These are phyloP conservation scores for Sporothrix humicola DNA, from an alignment of 2,329 filamentous ascomycete genomes.

Conservation along the genomic window DNA sequence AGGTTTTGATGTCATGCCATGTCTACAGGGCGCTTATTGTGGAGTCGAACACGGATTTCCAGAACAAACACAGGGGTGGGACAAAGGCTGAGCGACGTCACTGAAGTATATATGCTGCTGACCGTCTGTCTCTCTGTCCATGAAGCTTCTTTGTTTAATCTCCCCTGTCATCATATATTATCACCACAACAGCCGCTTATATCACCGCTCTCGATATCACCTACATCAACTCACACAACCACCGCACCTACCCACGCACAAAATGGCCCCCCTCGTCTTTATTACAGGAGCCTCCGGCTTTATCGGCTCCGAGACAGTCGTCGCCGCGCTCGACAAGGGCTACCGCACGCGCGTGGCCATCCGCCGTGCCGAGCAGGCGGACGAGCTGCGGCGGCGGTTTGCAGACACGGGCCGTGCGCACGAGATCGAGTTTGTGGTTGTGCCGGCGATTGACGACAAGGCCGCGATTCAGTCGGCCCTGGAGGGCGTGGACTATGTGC, in stretches of 20 bases:
- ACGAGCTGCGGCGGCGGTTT: background rate
- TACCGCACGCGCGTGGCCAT: slow-evolving; percentile 29
- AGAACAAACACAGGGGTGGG: too few species aligned
- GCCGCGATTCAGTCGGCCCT: background rate
- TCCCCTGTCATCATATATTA: too few species aligned
- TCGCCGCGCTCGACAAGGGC: slow-evolving; percentile 11
- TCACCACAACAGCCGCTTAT: too few species aligned
- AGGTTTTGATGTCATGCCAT: too few species aligned
- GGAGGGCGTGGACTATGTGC: slow-evolving; percentile 17
- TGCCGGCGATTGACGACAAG: slow-evolving; percentile 21
- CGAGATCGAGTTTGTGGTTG: slow-evolving; percentile 20
- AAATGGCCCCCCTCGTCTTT: slow-evolving; percentile 30
- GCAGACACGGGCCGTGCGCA: background rate
- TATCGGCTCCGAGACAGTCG: slow-evolving; percentile 41
- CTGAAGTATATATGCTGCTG: too few species aligned
- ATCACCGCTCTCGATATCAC: background rate
- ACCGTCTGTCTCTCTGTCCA: too few species aligned
- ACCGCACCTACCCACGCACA: background rate
- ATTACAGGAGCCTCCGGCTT: slow-evolving; percentile 41
- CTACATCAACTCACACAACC: background rate
- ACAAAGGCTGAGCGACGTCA: too few species aligned
- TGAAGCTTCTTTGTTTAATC: too few species aligned
- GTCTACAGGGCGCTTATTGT: too few species aligned
- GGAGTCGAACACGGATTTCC: too few species aligned
- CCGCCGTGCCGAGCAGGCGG: slow-evolving; percentile 23